Evolutionary conservation across 225 moss, liverwort and hornwort genomes (phyloP), one percentile per base, ranked within the genome.

Genomic region (Marchantia paleacea): DNA sequence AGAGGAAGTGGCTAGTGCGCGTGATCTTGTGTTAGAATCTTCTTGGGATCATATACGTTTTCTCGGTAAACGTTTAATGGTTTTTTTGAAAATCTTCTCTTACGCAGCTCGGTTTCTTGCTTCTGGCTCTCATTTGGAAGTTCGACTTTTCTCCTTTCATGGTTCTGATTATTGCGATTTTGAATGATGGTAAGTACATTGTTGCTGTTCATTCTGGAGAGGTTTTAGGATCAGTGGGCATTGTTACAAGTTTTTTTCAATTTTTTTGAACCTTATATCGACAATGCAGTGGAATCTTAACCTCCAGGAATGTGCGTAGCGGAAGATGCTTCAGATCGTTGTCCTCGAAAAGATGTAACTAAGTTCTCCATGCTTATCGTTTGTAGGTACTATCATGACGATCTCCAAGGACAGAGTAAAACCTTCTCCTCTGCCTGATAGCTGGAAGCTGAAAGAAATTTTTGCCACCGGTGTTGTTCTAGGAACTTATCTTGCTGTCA

Each of bases 61-160:
- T 39, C 5, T 39, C 39, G 39, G 39, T 39, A 39, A 39, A 39
- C 39, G 5, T 39, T 39, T 39, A 39, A 39, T 31, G 15, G 57
- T 61, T 4, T 1, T 61, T 31, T 76, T 4, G 60, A 16, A 16
- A 28, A 19, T 76, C 3, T 69, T 3, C 28, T 8, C 8, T 55
- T 12, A 0, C 30, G 80, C 62, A 80, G 80, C 87, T 92, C 55
- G 92, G 92, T 19, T 92, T 92, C 69, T 14, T 88, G 79, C 77
- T 92, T 66, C 79, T 92, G 82, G 87, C 92, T 20, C 71, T 92
- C 48, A 89, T 92, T 64, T 92, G 92, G 92, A 68, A 82, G 71
- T 92, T 92, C 12, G 92, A 92, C 80, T 92, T 92, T 57, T 87
- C 90, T 64, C 92, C 92, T 0, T 92, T 92, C 85, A 92, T 92